Conservation (phyloP, 371 early-diverging fungal genomes). For the Circinella umbellata region DNA sequence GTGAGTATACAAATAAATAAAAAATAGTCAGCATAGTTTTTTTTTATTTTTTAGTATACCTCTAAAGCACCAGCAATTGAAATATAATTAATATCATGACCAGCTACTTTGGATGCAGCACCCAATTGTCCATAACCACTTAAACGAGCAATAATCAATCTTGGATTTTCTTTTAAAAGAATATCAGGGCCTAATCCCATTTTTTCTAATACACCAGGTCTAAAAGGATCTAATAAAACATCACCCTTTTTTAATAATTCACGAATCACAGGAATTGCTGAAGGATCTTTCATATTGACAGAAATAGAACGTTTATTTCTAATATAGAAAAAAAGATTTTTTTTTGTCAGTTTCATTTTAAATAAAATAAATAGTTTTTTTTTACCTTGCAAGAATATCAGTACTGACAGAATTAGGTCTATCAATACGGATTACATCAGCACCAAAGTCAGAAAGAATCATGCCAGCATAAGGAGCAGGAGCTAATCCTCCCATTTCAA, state of each 20-base stretch:
- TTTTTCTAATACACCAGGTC: slow-evolving; percentile 79
- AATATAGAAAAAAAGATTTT: neutral
- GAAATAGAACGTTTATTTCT: slow-evolving; percentile 75
- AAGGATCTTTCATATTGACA: slow-evolving; percentile 64
- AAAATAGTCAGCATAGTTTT: neutral
- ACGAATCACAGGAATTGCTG: slow-evolving; percentile 52
- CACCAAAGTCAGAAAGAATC: slow-evolving; percentile 79
- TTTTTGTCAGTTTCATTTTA: neutral
- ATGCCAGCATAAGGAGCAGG: slow-evolving; percentile 77
- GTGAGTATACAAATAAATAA: neutral
- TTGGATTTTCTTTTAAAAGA: slow-evolving; percentile 57
- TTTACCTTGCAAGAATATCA: slow-evolving; percentile 61
- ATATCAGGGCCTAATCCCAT: slow-evolving; percentile 73
- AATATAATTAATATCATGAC: slow-evolving; percentile 82
- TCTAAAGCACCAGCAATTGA: slow-evolving; percentile 71
- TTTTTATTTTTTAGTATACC: slow-evolving; percentile 31
- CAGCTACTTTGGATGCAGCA: slow-evolving; percentile 62
- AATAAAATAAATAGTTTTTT: neutral
- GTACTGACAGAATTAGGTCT: slow-evolving; percentile 40
- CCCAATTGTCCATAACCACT: slow-evolving; percentile 78
- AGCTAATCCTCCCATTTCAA: slow-evolving; percentile 81
- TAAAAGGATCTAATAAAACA: slow-evolving; percentile 78
- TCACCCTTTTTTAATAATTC: slow-evolving; percentile 60
- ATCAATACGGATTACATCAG: slow-evolving; percentile 76
- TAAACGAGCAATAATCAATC: slow-evolving; percentile 68